These are phyloP conservation scores for Saksenaea vasiformis DNA, from an alignment of 371 early-diverging fungal species.

Conservation along the genomic window DNA sequence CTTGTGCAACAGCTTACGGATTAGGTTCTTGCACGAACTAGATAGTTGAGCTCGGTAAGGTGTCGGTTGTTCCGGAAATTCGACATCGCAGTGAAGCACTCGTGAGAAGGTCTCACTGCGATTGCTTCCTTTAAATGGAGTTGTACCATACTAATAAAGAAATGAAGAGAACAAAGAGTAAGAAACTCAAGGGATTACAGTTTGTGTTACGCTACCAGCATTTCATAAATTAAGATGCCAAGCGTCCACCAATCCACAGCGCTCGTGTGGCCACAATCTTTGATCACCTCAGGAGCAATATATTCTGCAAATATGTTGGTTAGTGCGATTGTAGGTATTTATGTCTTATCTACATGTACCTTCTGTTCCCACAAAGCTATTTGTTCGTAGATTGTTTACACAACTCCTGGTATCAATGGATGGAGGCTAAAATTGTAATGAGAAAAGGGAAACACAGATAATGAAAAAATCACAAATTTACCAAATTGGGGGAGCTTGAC, in stretches of 20 bases:
- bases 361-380: conserved; percentile 96
- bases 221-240: conserved; percentile 97
- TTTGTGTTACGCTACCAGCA: conserved; percentile 69
- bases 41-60: conserved; percentile 32
- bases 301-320: conserved; percentile 60
- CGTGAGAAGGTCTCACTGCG: conserved; percentile 85
- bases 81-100: conserved; percentile 76
- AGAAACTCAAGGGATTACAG: neutral
- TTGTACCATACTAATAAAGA: conserved; percentile 68
- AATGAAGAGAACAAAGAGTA: neutral
- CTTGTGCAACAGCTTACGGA: conserved; percentile 81
- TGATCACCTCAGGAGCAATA: conserved; percentile 96
- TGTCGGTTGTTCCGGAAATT: conserved; percentile 65
- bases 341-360: conserved; percentile 27
- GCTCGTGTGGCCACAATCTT: conserved; percentile 91
- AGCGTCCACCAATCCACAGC: conserved; percentile 99
- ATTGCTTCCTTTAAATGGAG: conserved; percentile 90
- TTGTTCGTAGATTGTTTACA: conserved; percentile 82
- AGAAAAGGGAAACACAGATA: neutral
- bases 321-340: neutral
- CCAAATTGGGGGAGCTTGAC: conserved; percentile 43
- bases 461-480: conserved; percentile 16
- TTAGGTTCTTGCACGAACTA: conserved; percentile 64
- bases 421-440: conserved; percentile 35
- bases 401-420: conserved; percentile 85